These are phyloP conservation scores for Fusarium torreyae DNA, from an alignment of 2,329 filamentous ascomycete species.

Conservation along the genomic window DNA sequence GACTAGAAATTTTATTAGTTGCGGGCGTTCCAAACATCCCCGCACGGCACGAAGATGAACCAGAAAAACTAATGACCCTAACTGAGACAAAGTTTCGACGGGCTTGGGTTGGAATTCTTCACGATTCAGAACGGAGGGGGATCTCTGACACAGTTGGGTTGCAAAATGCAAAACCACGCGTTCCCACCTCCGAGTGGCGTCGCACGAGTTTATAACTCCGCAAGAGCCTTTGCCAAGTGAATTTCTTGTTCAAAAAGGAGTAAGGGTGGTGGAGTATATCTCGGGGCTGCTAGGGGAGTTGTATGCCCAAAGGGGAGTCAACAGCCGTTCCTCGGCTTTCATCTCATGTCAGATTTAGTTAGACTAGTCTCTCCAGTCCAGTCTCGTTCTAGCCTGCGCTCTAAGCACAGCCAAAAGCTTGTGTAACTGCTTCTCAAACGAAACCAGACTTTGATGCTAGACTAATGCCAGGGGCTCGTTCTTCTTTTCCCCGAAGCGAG, in stretches of 20 bases:
- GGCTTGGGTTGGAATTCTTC: background rate
- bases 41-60: background rate
- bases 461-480: constrained; percentile 18
- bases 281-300: constrained; percentile 12
- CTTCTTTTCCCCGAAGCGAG: constrained; percentile 13
- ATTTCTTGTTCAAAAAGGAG: background rate
- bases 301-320: constrained; percentile 14
- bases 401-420: too few species aligned
- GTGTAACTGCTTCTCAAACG: constrained; percentile 1
- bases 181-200: constrained; percentile 8
- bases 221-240: background rate
- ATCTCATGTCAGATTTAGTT: background rate
- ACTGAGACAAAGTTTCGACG: background rate
- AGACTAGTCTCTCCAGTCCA: constrained; percentile 1
- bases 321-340: constrained; percentile 25
- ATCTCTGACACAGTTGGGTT: constrained; percentile 4
- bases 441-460: background rate
- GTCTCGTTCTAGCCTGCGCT: background rate
- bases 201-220: background rate
- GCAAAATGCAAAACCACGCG: too few species aligned
- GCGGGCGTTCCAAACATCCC: background rate
- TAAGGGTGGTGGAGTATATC: constrained; percentile 14
- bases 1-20: constrained; percentile 8
- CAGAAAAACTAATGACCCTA: background rate
- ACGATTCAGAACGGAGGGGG: background rate